phyloP scores from a whole-genome alignment of 176 grass and related monocot genomes.

The Zea luxurians region DNA sequence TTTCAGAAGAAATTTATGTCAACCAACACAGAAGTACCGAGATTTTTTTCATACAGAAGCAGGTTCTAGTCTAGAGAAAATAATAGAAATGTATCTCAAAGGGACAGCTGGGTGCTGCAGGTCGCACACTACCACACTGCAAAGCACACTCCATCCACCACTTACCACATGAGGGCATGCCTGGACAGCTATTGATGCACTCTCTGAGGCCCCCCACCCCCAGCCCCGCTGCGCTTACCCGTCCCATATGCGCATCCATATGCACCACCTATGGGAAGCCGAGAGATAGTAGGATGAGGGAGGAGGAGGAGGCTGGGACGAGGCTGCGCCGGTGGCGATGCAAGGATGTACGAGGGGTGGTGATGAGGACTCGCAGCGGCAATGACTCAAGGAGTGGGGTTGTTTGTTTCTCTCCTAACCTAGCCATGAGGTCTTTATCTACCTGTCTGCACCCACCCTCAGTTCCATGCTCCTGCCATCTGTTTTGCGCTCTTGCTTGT shows the following conservation, averaged over 20 bases:
- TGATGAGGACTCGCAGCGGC: neutral
- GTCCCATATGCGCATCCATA: neutral
- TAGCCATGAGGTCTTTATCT: neutral
- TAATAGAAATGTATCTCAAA: neutral
- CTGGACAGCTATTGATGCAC: neutral
- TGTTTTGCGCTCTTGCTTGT: neutral
- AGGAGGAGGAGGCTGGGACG: neutral
- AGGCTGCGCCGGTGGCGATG: neutral
- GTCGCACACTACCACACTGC: neutral
- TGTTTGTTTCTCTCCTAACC: neutral
- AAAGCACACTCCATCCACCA: neutral
- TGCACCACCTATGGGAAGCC: neutral
- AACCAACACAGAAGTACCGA: neutral
- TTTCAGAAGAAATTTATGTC: neutral
- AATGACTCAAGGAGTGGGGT: neutral
- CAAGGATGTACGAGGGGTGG: neutral
- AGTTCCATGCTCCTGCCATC: neutral
- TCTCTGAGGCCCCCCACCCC: neutral
- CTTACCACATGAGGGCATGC: neutral
- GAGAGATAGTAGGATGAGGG: neutral
- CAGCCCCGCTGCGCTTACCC: neutral
- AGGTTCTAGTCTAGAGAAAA: neutral
- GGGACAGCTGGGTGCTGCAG: neutral
- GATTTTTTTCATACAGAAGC: neutral
- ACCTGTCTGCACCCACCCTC: neutral